A percentile compares a stretch with the other conserved stretches of the same genome.
phyloP scores from a whole-genome alignment of 495 filamentous ascomycete species.

The Aspergillus nidulans region DNA sequence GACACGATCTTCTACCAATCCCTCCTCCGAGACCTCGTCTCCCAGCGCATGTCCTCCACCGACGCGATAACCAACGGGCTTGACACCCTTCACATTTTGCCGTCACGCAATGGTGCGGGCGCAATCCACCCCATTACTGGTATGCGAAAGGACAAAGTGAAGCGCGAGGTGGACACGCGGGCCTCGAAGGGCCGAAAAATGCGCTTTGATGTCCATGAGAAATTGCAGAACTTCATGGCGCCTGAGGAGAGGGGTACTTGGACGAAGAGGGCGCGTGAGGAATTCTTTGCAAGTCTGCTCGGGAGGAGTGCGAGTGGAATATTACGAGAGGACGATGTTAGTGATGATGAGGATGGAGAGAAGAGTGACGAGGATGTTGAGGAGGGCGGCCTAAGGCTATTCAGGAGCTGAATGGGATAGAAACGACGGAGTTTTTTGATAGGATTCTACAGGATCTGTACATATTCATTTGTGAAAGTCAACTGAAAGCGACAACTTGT shows the following conservation, averaged over 20 bases:
- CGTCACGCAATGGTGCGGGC: constrained; percentile 20
- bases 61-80: constrained; percentile 43
- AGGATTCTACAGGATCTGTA: neutral
- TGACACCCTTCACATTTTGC: constrained; percentile 34
- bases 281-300: constrained; percentile 85
- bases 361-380: constrained; percentile 40
- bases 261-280: constrained; percentile 72
- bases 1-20: constrained; percentile 92
- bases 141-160: constrained; percentile 74
- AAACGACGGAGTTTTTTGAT: neutral
- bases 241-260: constrained; percentile 75
- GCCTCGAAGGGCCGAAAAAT: constrained; percentile 95
- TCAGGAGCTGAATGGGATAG: constrained; percentile 44
- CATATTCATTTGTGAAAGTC: neutral
- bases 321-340: constrained; percentile 63
- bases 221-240: constrained; percentile 97
- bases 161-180: constrained; percentile 82
- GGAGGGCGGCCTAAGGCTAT: constrained; percentile 71
- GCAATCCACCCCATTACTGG: constrained; percentile 48
- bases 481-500: no score
- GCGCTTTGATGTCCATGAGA: constrained; percentile 90
- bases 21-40: constrained; percentile 85
- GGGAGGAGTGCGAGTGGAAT: constrained; percentile 64
- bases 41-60: constrained; percentile 62
- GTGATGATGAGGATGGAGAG: constrained; percentile 43